Evolutionary conservation across 371 early-diverging fungal genomes (phyloP).

Genomic region (Mortierella sp.): DNA sequence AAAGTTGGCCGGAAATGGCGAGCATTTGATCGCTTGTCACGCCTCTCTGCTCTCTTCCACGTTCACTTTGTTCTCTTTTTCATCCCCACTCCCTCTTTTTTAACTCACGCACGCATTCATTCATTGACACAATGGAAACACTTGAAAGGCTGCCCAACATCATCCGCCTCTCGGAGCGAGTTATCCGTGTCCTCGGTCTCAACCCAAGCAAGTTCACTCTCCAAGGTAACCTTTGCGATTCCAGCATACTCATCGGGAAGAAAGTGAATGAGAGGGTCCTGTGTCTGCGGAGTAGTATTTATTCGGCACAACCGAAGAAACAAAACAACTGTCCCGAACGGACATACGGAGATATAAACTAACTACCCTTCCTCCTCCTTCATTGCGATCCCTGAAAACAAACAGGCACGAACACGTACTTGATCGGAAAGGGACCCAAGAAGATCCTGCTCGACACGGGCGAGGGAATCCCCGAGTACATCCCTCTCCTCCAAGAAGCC

Average conservation of each 20-base stretch:
- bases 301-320: not conserved
- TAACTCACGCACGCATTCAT: not conserved
- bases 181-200: conserved; percentile 74
- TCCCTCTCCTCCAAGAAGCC: conserved; percentile 63
- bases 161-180: conserved; percentile 63
- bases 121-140: conserved; percentile 28
- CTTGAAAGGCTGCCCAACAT: conserved; percentile 59
- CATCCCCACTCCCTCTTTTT: not conserved
- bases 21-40: not conserved
- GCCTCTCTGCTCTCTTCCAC: not conserved
- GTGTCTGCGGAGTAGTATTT: not conserved
- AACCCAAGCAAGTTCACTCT: conserved; percentile 85
- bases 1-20: not conserved
- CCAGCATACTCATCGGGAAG: not conserved
- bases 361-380: not conserved
- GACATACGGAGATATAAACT: not conserved
- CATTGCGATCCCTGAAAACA: not conserved
- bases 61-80: not conserved
- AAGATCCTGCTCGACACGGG: conserved; percentile 89
- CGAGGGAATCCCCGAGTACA: conserved; percentile 81
- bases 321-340: not conserved
- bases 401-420: conserved; percentile 89
- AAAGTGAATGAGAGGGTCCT: not conserved
- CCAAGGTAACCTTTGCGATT: conserved; percentile 64
- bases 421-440: conserved; percentile 82